Evolutionary conservation across 1,139 yeast genomes (phyloP), one percentile per base, ranked within the genome.

Genomic region (Casaregolazyma suthepensis): DNA sequence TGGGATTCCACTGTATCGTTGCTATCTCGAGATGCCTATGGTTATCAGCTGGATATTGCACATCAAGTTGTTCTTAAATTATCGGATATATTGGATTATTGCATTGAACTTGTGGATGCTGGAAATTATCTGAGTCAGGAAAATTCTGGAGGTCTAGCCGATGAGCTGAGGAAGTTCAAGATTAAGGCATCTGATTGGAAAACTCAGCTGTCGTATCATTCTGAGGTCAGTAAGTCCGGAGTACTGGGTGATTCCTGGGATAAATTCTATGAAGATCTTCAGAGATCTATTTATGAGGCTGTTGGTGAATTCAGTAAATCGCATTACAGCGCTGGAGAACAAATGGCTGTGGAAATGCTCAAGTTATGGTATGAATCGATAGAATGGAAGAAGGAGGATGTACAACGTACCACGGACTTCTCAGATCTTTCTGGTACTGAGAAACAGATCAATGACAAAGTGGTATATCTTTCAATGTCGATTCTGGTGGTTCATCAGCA

Each of bases 401-500:
- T 4, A 22, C 7, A 9, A 26, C 40, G 17, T 12, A 35, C 15
- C 5, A 7, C 9, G 13, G 40, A 17, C 37, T 17, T 10, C 3
- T 6, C n/a, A 9, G 19, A 9, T 38, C 12, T 17, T 15, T 13
- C 17, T 13, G 44, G 15, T 22, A 35, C 15, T 18, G 50, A 47
- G 20, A 3, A 12, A 29, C 52, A 56, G 6, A 62, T 62, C 13
- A 58, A 61, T 37, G 43, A 43, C 13, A 51, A 54, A 15, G 43
- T 61, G 5, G 50, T 54, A 22, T 75, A 75, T 17, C 65, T 87
- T 5, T 75, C 83, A n/a, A 79, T 80, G 31, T 76, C 85, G 2
- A 76, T 88, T 31, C 71, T 90, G 54, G 75, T 90, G 45, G 76
- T 85, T 0, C 78, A 86, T 59, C 97, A 90, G 69, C 79, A 80